phyloP scores from a whole-genome alignment of 1,284 basidiomycete genomes.

The Ustilago nuda region DNA sequence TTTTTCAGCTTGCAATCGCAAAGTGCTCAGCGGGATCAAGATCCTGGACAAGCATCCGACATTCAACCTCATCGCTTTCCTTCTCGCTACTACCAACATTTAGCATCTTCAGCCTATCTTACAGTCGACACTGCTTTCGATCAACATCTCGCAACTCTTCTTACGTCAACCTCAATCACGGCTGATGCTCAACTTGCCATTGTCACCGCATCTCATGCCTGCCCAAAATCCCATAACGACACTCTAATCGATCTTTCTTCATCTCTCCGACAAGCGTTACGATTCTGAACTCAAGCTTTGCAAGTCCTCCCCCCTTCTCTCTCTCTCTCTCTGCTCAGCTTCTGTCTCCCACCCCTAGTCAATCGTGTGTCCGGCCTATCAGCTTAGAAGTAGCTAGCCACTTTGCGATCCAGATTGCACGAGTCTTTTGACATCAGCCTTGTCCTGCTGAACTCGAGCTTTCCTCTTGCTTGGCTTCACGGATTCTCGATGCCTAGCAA shows the following conservation, averaged over 20 bases:
- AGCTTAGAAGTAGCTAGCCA: background rate
- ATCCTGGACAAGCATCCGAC: background rate
- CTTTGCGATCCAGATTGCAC: background rate
- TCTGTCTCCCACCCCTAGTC: too few relatives aligned
- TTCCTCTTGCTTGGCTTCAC: background rate
- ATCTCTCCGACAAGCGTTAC: background rate
- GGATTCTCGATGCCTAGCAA: conserved; percentile 44
- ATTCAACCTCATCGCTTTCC: background rate
- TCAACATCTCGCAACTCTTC: background rate
- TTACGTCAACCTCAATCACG: background rate
- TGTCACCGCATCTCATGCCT: conserved; percentile 8
- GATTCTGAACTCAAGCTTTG: background rate
- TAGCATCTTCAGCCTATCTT: conserved; percentile 1
- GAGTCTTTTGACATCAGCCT: conserved; percentile 5
- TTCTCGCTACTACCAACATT: background rate
- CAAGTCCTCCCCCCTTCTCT: background rate
- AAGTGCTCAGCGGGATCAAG: background rate
- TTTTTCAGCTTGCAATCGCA: background rate
- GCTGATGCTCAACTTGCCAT: background rate
- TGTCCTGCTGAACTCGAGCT: conserved; percentile 7
- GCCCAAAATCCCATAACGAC: conserved; percentile 3
- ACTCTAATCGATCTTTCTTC: background rate
- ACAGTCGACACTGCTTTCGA: background rate
- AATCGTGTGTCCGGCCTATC: too few relatives aligned
- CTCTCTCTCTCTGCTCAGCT: background rate